phyloP scores from a whole-genome alignment of 2,329 filamentous ascomycete species.

The Penicillium olsonii region DNA sequence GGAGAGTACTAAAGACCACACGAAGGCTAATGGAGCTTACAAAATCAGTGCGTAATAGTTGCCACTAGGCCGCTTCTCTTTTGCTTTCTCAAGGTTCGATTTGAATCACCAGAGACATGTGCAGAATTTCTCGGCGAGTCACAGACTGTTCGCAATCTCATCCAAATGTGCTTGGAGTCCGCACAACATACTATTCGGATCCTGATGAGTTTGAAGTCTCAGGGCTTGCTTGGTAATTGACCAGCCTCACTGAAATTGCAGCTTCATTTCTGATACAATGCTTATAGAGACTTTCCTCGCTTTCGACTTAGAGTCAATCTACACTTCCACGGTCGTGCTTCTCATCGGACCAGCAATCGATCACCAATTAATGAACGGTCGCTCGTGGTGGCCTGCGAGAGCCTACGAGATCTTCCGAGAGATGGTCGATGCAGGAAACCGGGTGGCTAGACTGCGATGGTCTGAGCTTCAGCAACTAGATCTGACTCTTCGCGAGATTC shows the following conservation, averaged over 20 bases:
- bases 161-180: neutral
- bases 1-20: too few relatives aligned
- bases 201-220: neutral
- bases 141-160: neutral
- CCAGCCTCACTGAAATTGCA: neutral
- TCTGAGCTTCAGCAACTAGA: neutral
- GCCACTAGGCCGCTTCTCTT: neutral
- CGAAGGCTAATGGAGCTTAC: neutral
- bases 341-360: slow-evolving; percentile 10
- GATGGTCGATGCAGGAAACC: neutral
- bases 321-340: slow-evolving; percentile 19
- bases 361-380: neutral
- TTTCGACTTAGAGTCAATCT: slow-evolving; percentile 22
- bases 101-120: neutral
- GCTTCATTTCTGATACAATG: neutral
- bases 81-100: neutral
- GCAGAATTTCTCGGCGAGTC: neutral
- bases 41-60: neutral
- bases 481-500: neutral
- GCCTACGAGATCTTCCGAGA: neutral
- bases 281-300: neutral
- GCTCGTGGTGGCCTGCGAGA: neutral
- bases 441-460: neutral
- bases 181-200: neutral
- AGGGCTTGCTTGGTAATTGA: neutral